Evolutionary conservation across 352 stramenopile genomes (phyloP).

Genomic region (Globisporangium recalcitrans): DNA sequence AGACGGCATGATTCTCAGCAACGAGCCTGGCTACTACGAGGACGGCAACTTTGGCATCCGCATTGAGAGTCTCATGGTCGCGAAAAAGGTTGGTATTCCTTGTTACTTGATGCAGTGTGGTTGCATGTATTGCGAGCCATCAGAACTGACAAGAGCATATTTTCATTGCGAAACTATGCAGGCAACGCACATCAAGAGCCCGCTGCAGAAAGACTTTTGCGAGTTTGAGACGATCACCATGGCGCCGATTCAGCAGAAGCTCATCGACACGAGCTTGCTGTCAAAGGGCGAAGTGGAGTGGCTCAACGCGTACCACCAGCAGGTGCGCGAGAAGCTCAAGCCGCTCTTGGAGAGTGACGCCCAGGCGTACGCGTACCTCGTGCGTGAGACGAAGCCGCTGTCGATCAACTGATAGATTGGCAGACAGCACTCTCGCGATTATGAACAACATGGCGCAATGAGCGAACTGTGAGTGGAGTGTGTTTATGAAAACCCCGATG

Average conservation of each 20-base stretch:
- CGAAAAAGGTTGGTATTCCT: constrained; percentile 74
- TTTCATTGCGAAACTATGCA: no score
- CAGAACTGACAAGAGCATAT: neutral
- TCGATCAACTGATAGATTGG: constrained; percentile 13
- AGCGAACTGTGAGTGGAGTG: neutral
- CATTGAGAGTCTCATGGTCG: constrained; percentile 98
- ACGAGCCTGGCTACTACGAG: constrained; percentile 98
- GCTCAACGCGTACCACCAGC: constrained; percentile 93
- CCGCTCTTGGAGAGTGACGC: constrained; percentile 75
- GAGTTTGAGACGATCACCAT: constrained; percentile 97
- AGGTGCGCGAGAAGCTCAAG: constrained; percentile 90
- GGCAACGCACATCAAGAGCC: constrained; percentile 57
- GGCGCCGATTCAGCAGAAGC: constrained; percentile 97
- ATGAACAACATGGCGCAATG: neutral
- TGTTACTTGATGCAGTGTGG: neutral
- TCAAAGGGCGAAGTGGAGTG: constrained; percentile 90
- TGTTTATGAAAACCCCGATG: neutral
- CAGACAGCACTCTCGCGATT: constrained; percentile 1
- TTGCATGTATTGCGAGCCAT: neutral
- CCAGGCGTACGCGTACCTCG: constrained; percentile 69
- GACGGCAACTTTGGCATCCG: constrained; percentile 97
- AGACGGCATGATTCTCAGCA: constrained; percentile 97
- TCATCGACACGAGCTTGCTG: constrained; percentile 93
- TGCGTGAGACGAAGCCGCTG: constrained; percentile 67
- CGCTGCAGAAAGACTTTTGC: constrained; percentile 87